Base-by-base conservation (phyloP, 108 stramenopile species). In the Fistulifera pelliculosa region DNA sequence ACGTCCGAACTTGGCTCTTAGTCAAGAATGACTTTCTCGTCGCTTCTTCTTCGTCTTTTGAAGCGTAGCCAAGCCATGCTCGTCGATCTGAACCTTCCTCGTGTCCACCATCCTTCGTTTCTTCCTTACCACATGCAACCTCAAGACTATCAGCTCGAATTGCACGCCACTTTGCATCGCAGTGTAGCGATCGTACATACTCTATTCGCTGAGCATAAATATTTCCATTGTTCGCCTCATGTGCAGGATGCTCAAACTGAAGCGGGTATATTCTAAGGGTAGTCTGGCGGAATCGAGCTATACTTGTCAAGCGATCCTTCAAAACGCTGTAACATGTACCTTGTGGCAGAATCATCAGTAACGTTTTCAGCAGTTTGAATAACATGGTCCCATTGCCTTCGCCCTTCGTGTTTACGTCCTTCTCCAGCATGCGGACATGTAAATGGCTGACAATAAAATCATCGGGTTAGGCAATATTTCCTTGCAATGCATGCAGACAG, bases 371-470 rank as follows among this genome's bases (percentile, higher is more conserved):
- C 1, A 71, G 65, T 28, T 72, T 77, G 60, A 87, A 91, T 22
- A 91, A 61, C 90, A 91, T 91, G 2, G 83, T 76, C 0, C 90
- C 90, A 49, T 83, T 87, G 41, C 85, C 90, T 62, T 91, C 90
- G 26, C 60, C 54, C 11, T 54, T 52, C 0, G 80, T 77, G 47
- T 87, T 74, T 23, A 73, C 75, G 31, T 87, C 85, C 25, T 68
- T 66, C 41, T 91, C 85, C 52, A 91, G 56, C 90, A 91, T 76
- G 8, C 76, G 71, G 40, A 91, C 66, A 54, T 87, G 85, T 63
- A 91, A 65, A 50, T 91, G 83, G 12, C 64, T 17, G 21, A n/a
- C n/a, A n/a, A n/a, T 35, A 35, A 35, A 35, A 35, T 8, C 4
- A 44, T 12, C 19, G 22, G 43, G 31, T 35, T 3, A 35, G 31